Percentiles rank a stretch among this genome's conserved stretches.
phyloP scores from a whole-genome alignment of 2,329 filamentous ascomycete genomes.

The Beauveria varroae region DNA sequence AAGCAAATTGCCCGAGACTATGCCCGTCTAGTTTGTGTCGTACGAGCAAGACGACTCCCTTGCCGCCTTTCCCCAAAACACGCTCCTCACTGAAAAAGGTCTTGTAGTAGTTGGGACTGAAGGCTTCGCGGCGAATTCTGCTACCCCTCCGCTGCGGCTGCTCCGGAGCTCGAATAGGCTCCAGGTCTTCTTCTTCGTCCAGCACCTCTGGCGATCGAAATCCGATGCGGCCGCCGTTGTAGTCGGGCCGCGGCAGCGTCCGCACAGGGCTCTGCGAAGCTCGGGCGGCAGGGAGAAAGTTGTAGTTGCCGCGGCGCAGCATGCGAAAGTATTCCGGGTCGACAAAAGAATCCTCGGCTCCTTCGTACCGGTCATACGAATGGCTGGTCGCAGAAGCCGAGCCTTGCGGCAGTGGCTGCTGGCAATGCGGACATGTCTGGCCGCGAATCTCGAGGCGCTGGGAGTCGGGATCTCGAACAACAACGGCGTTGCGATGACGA shows the following conservation, averaged over 20 bases:
- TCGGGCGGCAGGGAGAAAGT: constrained; percentile 32
- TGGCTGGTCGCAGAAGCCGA: constrained; percentile 37
- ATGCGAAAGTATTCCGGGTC: constrained; percentile 93
- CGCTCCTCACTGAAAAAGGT: constrained; percentile 87
- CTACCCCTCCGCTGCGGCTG: constrained; percentile 33
- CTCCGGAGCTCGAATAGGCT: background rate
- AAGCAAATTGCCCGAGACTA: constrained; percentile 82
- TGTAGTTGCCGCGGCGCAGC: constrained; percentile 54
- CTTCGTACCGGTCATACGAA: constrained; percentile 37
- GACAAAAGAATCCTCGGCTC: constrained; percentile 60
- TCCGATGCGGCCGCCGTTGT: constrained; percentile 17
- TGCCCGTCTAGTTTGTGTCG: constrained; percentile 88
- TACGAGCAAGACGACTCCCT: constrained; percentile 91
- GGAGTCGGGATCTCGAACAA: constrained; percentile 81
- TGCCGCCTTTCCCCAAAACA: constrained; percentile 81
- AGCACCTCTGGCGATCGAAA: constrained; percentile 16
- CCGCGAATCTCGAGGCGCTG: constrained; percentile 76
- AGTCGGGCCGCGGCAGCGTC: constrained; percentile 41
- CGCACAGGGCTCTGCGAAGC: constrained; percentile 47
- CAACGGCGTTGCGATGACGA: constrained; percentile 85
- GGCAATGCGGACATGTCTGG: constrained; percentile 83
- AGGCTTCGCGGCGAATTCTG: constrained; percentile 77
- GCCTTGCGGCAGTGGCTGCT: constrained; percentile 54
- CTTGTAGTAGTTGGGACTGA: constrained; percentile 87
- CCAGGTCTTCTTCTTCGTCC: constrained; percentile 17